These are phyloP conservation scores for Skeletonema tropicum DNA, from an alignment of 108 stramenopile genomes.

Conservation along the genomic window DNA sequence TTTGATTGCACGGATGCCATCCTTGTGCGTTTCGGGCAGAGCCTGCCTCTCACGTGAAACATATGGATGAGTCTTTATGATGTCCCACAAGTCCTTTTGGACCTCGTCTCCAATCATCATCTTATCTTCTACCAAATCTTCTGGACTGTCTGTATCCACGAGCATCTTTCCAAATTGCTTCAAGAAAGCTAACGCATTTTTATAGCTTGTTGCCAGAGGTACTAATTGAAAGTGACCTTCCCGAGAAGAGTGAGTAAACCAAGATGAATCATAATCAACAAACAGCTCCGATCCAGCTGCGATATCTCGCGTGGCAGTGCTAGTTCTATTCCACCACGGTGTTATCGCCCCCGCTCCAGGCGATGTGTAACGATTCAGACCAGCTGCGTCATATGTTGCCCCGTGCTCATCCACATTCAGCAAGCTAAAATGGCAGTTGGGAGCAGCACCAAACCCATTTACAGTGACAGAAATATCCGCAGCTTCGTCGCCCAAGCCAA, in stretches of 20 bases:
- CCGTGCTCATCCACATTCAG: constrained; percentile 44
- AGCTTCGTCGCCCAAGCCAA: constrained; percentile 42
- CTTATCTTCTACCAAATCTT: constrained; percentile 48
- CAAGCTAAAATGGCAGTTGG: constrained; percentile 53
- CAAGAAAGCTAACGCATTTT: constrained; percentile 39
- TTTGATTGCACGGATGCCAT: constrained; percentile 46
- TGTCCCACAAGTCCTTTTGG: constrained; percentile 44
- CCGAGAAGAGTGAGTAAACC: constrained; percentile 48
- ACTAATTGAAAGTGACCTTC: constrained; percentile 43
- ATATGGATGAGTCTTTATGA: constrained; percentile 50
- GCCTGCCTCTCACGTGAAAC: constrained; percentile 43
- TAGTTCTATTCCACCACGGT: constrained; percentile 46
- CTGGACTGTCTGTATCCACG: constrained; percentile 22
- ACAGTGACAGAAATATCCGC: constrained; percentile 51
- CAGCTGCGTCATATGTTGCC: constrained; percentile 37
- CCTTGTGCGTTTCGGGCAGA: constrained; percentile 35
- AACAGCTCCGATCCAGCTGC: constrained; percentile 75
- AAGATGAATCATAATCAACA: constrained; percentile 71
- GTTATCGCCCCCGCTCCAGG: constrained; percentile 53
- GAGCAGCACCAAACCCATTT: constrained; percentile 53
- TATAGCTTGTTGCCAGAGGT: constrained; percentile 25
- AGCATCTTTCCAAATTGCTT: constrained; percentile 40
- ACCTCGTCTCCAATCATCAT: constrained; percentile 48
- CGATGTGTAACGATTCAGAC: constrained; percentile 41
- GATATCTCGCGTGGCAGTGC: constrained; percentile 58